Percentiles rank a stretch among this genome's conserved stretches.
Evolutionary conservation across 2,329 filamentous ascomycete genomes (phyloP).

Genomic region (Cladophialophora bantiana): DNA sequence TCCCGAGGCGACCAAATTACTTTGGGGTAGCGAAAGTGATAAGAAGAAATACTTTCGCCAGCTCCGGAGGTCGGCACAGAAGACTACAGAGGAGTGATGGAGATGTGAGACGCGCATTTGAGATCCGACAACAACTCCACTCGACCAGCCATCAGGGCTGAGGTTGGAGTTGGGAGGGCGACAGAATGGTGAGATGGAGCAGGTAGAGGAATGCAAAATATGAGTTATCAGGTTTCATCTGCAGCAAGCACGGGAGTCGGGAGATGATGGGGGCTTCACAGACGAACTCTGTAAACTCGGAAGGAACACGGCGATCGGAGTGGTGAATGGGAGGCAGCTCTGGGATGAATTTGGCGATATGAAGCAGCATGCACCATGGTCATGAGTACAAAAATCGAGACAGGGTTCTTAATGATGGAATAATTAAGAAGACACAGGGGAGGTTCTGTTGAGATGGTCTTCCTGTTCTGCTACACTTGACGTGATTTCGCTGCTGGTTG

Average conservation of each 20-base stretch:
- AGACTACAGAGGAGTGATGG: constrained; percentile 29
- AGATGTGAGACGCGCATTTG: background rate
- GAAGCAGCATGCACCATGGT: background rate
- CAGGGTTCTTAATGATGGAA: background rate
- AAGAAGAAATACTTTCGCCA: constrained; percentile 84
- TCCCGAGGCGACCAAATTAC: constrained; percentile 82
- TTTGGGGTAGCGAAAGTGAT: constrained; percentile 80
- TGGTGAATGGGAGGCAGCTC: background rate
- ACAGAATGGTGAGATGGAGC: background rate
- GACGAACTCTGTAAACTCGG: background rate
- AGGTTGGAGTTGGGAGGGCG: background rate
- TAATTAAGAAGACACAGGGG: background rate
- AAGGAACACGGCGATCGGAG: background rate
- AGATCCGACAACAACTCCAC: background rate
- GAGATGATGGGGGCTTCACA: constrained; percentile 3
- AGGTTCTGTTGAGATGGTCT: background rate
- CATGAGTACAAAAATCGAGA: background rate
- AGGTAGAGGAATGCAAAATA: background rate
- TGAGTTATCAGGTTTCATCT: background rate
- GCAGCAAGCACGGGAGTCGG: constrained; percentile 15
- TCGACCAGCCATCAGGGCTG: background rate
- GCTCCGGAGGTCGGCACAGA: constrained; percentile 52
- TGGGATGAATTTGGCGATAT: background rate
- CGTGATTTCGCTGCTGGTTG: background rate
- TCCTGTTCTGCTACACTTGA: background rate